These are phyloP conservation scores for Lipomyces spencermartinsiae DNA, from an alignment of 805 yeast genomes.

Conservation along the genomic window DNA sequence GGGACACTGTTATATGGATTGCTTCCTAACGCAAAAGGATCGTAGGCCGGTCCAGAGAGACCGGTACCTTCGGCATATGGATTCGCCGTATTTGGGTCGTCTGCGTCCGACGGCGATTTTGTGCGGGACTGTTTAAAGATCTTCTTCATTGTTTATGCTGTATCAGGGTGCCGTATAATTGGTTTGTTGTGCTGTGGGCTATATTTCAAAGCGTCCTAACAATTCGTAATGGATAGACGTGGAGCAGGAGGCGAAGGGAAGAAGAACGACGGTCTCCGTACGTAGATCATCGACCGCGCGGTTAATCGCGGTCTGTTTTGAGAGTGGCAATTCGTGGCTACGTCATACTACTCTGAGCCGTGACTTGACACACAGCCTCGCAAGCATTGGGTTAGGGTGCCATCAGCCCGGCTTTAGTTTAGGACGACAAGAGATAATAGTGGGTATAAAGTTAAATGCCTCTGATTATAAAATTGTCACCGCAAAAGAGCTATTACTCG, in stretches of 20 bases:
- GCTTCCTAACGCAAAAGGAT: conserved; percentile 28
- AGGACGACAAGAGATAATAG: too few relatives aligned
- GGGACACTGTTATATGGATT: conserved; percentile 29
- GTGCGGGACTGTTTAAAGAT: not conserved
- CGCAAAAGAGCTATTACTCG: too few relatives aligned
- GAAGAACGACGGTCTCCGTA: not conserved
- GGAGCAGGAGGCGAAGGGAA: not conserved
- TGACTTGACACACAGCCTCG: not conserved
- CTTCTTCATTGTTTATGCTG: conserved; percentile 1
- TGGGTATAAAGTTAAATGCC: too few relatives aligned
- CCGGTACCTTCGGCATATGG: not conserved
- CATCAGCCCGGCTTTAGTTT: too few relatives aligned
- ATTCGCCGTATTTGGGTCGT: not conserved
- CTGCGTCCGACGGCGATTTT: conserved; percentile 5
- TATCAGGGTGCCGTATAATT: not conserved
- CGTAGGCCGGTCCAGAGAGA: conserved; percentile 5
- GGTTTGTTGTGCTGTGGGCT: not conserved
- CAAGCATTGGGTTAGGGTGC: not conserved
- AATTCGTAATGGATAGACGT: not conserved
- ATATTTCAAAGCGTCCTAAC: not conserved
- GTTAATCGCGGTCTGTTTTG: not conserved
- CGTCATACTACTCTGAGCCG: not conserved
- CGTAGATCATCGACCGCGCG: not conserved
- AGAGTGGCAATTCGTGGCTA: not conserved
- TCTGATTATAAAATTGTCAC: too few relatives aligned